These are phyloP conservation scores for Arctostaphylos glauca DNA, from an alignment of 148 eudicot genomes.

Conservation along the genomic window DNA sequence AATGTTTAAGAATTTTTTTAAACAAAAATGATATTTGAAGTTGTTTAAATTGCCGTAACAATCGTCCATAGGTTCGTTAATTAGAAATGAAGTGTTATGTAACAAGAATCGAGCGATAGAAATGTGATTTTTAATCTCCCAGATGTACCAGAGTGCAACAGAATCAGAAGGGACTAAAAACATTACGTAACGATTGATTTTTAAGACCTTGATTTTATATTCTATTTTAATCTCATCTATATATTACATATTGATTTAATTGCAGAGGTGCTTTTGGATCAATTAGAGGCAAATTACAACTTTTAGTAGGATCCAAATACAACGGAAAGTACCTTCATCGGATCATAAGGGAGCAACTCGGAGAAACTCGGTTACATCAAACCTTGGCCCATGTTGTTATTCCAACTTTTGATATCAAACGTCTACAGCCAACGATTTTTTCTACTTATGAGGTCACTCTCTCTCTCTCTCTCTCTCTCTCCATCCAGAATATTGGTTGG, in stretches of 20 bases:
- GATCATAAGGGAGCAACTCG: slow-evolving; percentile 25
- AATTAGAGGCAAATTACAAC: not conserved
- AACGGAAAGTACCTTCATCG: slow-evolving; percentile 27
- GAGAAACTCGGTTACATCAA: slow-evolving; percentile 16
- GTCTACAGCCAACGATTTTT: slow-evolving; percentile 26
- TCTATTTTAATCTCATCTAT: not conserved
- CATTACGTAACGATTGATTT: no score
- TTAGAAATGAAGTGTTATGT: no score
- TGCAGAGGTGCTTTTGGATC: slow-evolving; percentile 16
- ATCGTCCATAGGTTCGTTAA: no score
- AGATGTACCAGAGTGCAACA: no score
- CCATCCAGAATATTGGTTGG: no score
- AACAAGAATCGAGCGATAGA: no score
- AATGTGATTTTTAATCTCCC: no score
- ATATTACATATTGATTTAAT: not conserved
- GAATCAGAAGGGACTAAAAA: no score
- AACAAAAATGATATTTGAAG: no score
- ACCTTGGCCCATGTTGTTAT: slow-evolving; percentile 31
- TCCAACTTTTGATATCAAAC: slow-evolving; percentile 32
- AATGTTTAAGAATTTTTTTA: no score
- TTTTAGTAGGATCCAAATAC: slow-evolving; percentile 28
- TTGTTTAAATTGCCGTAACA: no score
- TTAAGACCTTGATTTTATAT: not conserved
- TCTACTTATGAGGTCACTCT: slow-evolving; percentile 27
- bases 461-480: no score